Evolutionary conservation across 768 basidiomycete species (phyloP), one percentile per base, ranked within the genome.

Genomic region (Coprinopsis marcescibilis): DNA sequence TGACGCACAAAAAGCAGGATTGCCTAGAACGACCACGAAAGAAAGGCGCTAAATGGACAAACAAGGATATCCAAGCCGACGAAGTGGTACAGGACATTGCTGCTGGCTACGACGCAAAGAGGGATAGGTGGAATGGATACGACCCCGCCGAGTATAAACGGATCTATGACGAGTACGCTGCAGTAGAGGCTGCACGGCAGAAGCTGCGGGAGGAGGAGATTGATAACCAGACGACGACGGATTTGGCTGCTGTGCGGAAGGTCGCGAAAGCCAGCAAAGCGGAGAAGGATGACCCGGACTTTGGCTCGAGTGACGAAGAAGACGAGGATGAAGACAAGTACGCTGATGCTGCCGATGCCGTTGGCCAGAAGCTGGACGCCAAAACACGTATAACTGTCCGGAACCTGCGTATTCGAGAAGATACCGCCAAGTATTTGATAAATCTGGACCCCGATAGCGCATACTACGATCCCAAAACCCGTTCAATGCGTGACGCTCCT

Each of bases 401-500:
- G 51, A 98, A 99, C 67, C 72, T 99, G 58, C 89, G 96, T 70
- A 98, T 99, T 55, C 85, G 96, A 60, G 96, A 99, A 68, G 96
- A 99, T 63, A 98, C 95, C 1, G 96, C 96, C 8, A 99, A 99
- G 63, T 99, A 99, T 62, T 78, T 99, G 60, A 88, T 95, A 64
- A 99, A 98, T 62, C 64, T 99, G 63, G 93, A 98, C 64, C 86
- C 87, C 1, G 85, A 90, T 0, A 92, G 89, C 57, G 96, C 96
- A 7, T 97, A 98, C 70, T 99, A 99, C 61, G 96, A 99, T 60
- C 96, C 96, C 38, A 99, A 99, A 71, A 98, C 96, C 11, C 85
- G 96, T 59, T 97, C 95, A 5, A 99, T 99, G 96, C 86, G 96
- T 66, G 96, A 99, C 59, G 94, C 95, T 33, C 96, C 95, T 0